These are phyloP conservation scores for Ephemerocybe angulata DNA, from an alignment of 768 basidiomycete genomes.

Conservation along the genomic window DNA sequence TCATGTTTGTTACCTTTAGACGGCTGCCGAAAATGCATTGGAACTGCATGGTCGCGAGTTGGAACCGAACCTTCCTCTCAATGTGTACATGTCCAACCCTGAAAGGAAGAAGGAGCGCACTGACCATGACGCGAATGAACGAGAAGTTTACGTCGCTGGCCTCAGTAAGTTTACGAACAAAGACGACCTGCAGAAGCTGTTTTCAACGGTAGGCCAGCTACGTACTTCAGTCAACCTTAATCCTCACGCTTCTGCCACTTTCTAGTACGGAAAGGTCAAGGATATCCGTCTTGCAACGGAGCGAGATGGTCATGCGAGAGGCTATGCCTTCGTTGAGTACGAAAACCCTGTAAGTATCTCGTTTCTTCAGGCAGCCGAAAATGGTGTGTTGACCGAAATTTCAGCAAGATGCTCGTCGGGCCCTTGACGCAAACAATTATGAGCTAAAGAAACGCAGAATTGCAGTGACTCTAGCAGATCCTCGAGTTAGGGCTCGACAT, in stretches of 20 bases:
- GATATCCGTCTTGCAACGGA: slow-evolving; percentile 78
- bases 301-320: slow-evolving; percentile 65
- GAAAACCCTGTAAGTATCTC: slow-evolving; percentile 61
- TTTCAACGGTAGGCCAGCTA: slow-evolving; percentile 56
- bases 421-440: slow-evolving; percentile 77
- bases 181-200: slow-evolving; percentile 73
- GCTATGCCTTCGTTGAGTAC: slow-evolving; percentile 93
- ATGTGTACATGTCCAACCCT: slow-evolving; percentile 87
- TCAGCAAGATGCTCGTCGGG: slow-evolving; percentile 66
- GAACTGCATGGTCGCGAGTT: slow-evolving; percentile 75
- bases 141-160: slow-evolving; percentile 86
- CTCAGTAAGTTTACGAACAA: slow-evolving; percentile 75
- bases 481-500: slow-evolving; percentile 53
- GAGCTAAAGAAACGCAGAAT: slow-evolving; percentile 90
- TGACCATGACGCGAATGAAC: slow-evolving; percentile 78
- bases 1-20: slow-evolving; percentile 29
- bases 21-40: slow-evolving; percentile 71
- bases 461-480: slow-evolving; percentile 82
- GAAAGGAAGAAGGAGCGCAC: slow-evolving; percentile 85
- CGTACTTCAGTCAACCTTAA: background rate
- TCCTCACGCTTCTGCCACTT: slow-evolving; percentile 5
- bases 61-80: slow-evolving; percentile 62
- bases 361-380: no score
- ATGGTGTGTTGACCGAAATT: no score
- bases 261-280: slow-evolving; percentile 78